Percentiles rank a stretch among this genome's conserved stretches.
Conservation (phyloP, 2,329 filamentous ascomycete species). For the Verticillium nonalfalfae region DNA sequence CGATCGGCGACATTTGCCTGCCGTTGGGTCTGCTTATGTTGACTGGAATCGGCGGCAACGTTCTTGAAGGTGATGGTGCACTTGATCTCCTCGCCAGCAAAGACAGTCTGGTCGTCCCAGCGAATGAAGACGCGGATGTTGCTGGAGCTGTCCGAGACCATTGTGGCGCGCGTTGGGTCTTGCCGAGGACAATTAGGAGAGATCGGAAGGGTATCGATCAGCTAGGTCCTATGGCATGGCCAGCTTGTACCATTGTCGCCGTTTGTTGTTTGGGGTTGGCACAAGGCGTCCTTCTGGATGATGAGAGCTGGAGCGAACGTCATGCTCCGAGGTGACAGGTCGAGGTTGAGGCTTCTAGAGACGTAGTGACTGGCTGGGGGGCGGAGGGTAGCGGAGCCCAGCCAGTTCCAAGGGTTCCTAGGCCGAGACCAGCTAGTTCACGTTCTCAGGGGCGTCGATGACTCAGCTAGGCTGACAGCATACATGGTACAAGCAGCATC, state of each 20-base stretch:
- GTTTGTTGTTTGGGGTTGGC: background rate
- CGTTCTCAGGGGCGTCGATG: background rate
- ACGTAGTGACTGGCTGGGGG: background rate
- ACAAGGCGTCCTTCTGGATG: background rate
- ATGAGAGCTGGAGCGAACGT: background rate
- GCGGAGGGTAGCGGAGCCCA: background rate
- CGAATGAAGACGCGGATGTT: slow-evolving; percentile 94
- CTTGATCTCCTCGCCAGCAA: slow-evolving; percentile 91
- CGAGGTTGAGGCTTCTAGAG: background rate
- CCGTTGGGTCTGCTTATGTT: slow-evolving; percentile 18
- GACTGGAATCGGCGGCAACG: slow-evolving; percentile 44
- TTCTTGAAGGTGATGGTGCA: slow-evolving; percentile 98
- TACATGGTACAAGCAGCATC: too few species aligned
- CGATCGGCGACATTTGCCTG: slow-evolving; percentile 7
- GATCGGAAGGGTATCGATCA: background rate
- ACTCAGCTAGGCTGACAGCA: background rate
- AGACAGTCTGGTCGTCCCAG: slow-evolving; percentile 92
- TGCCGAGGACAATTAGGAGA: background rate
- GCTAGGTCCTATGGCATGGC: background rate
- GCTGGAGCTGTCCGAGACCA: slow-evolving; percentile 42
- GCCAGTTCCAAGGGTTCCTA: background rate
- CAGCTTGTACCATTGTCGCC: background rate
- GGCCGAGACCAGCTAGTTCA: background rate
- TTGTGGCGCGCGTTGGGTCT: slow-evolving; percentile 21
- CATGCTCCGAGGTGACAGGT: background rate